Conservation (phyloP, 345 rosid species). For the Ceriops decandra region DNA sequence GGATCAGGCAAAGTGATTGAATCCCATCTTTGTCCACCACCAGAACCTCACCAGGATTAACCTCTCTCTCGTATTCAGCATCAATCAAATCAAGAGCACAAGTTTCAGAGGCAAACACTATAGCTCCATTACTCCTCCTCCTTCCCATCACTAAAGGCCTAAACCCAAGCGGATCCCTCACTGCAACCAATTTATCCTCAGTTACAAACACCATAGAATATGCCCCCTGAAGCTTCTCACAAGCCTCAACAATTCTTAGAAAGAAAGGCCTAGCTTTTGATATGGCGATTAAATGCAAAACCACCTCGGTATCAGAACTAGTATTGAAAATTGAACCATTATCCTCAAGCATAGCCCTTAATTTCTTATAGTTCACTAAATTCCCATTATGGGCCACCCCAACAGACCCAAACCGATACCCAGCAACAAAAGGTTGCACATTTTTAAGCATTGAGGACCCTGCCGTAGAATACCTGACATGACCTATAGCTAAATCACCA, state of each 20-base stretch:
- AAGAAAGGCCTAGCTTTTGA: constrained; percentile 90
- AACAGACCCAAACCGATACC: constrained; percentile 78
- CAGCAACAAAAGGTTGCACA: constrained; percentile 98
- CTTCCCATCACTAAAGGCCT: constrained; percentile 96
- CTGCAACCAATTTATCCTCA: constrained; percentile 92
- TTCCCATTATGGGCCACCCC: constrained; percentile 98
- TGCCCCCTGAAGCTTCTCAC: constrained; percentile 84
- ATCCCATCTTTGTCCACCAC: constrained; percentile 87
- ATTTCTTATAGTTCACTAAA: constrained; percentile 64
- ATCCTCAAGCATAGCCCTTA: constrained; percentile 74
- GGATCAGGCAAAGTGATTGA: constrained; percentile 71
- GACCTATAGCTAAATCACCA: constrained; percentile 84
- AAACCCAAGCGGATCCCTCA: constrained; percentile 87
- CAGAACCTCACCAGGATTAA: constrained; percentile 84
- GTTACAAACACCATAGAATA: constrained; percentile 96
- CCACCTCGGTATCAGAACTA: constrained; percentile 94
- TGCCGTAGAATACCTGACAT: constrained; percentile 94
- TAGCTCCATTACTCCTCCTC: constrained; percentile 80
- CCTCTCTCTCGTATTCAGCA: constrained; percentile 91
- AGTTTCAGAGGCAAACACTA: constrained; percentile 92
- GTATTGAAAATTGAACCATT: constrained; percentile 91
- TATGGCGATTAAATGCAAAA: constrained; percentile 86
- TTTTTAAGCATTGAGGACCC: constrained; percentile 93
- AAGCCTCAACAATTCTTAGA: constrained; percentile 87
- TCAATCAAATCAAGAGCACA: constrained; percentile 98